Conservation (phyloP, 164 flowering plant species). For the Tinospora cordifolia region DNA sequence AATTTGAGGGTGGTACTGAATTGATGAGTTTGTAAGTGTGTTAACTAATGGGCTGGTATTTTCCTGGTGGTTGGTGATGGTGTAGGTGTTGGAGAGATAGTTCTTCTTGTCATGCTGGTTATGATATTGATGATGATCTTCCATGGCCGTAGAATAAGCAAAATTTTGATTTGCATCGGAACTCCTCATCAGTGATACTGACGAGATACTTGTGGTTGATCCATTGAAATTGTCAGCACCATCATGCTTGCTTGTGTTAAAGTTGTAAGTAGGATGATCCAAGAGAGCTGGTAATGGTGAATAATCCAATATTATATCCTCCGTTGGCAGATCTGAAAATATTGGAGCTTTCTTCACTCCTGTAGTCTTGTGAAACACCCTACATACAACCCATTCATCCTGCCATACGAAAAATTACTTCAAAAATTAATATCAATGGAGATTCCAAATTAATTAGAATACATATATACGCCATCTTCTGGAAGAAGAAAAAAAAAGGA, state of each 20-base stretch:
- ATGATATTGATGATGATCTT: slow-evolving; percentile 3
- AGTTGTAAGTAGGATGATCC: slow-evolving; percentile 24
- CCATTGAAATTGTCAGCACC: slow-evolving; percentile 16
- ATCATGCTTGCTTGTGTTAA: slow-evolving; percentile 12
- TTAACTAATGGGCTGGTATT: slow-evolving; percentile 12
- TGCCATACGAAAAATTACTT: slow-evolving; percentile 15
- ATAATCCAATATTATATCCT: slow-evolving; percentile 28
- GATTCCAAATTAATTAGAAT: not conserved
- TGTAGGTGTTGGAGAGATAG: slow-evolving; percentile 14
- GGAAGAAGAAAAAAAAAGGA: too few species aligned
- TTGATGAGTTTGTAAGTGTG: slow-evolving; percentile 8
- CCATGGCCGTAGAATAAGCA: slow-evolving; percentile 12
- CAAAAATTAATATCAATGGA: not conserved
- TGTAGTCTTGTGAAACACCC: slow-evolving; percentile 49
- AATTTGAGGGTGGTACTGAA: slow-evolving; percentile 18
- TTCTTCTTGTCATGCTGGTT: slow-evolving; percentile 17
- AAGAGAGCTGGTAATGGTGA: slow-evolving; percentile 46
- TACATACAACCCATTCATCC: slow-evolving; percentile 66
- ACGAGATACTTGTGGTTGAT: slow-evolving; percentile 2
- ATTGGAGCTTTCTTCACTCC: slow-evolving; percentile 29
- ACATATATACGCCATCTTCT: too few species aligned
- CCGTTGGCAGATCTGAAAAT: slow-evolving; percentile 23
- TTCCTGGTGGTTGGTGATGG: not conserved
- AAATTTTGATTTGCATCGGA: slow-evolving; percentile 17
- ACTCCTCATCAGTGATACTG: not conserved